Evolutionary conservation across 2,329 filamentous ascomycete genomes (phyloP), one percentile per base, ranked within the genome.

Genomic region (Aspergillus hiratsukae): DNA sequence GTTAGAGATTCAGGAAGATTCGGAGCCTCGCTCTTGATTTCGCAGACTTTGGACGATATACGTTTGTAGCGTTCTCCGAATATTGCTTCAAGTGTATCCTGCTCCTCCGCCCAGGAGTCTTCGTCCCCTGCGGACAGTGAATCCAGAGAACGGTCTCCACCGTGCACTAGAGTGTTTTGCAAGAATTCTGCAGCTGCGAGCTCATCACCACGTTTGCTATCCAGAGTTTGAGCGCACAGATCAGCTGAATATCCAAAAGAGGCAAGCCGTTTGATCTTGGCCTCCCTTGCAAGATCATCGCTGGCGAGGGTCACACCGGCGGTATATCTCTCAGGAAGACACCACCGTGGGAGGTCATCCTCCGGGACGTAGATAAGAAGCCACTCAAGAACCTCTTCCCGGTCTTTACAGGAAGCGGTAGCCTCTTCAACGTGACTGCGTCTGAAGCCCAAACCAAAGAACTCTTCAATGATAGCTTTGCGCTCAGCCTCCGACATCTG

Each of bases 301-400:
- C 89, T 89, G 1, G 87, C 93, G 61, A 99, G 87, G 48, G 87
- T 91, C 27, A 97, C 87, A 23, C 94, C 94, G 28, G 92, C 93
- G 10, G 89, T 87, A 71, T 99, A 99, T 59, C 87, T 89, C 74
- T 95, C 92, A 0, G 94, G 94, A 45, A 99, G 78, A 64, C 90
- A 90, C 91, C 93, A 97, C 6, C 83, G 80, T 1, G 94, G 94
- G n/a, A 97, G 78, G 67, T 97, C 94, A 69, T 99, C 94, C 70
- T 99, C 94, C 1, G 94, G 94, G 2, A 99, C 91, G 73, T 99
- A 93, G 52, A 97, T 92, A 50, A 99, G 82, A 17, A 99, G 81
- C 94, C 94, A 99, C 72, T 97, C 93, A 2, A 99, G 81, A 17
- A 91, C 87, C 75, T 99, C 94, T 70, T 97, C 92, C 29, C 88